These are phyloP conservation scores for Neopestalotiopsis sp. DNA, from an alignment of 2,329 filamentous ascomycete species.

Conservation along the genomic window DNA sequence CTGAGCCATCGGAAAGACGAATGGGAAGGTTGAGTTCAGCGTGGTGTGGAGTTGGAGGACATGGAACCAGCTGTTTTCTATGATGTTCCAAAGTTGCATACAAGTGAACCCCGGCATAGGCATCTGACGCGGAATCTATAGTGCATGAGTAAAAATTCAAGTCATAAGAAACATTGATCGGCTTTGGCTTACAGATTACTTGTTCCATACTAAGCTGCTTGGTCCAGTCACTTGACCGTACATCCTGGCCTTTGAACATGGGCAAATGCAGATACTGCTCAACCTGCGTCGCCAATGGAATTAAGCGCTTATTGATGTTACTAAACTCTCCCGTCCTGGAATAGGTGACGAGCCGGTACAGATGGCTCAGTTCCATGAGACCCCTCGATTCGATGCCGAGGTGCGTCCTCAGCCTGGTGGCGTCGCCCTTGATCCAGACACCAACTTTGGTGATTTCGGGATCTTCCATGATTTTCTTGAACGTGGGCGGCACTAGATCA, in stretches of 20 bases:
- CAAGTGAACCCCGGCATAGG: conserved; percentile 78
- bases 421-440: conserved; percentile 75
- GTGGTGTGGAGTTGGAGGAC: conserved; percentile 71
- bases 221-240: conserved; percentile 79
- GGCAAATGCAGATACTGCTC: conserved; percentile 74
- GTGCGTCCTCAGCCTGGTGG: conserved; percentile 69
- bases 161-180: not conserved
- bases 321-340: conserved; percentile 54
- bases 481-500: conserved; percentile 71
- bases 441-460: conserved; percentile 74
- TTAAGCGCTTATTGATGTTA: conserved; percentile 68
- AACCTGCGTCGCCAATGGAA: conserved; percentile 73
- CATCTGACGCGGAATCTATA: conserved; percentile 78
- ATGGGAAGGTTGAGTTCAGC: conserved; percentile 73
- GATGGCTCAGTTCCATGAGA: conserved; percentile 80
- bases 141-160: not conserved
- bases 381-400: conserved; percentile 69
- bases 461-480: conserved; percentile 76
- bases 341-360: conserved; percentile 79
- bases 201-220: conserved; percentile 65
- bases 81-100: conserved; percentile 74
- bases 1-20: conserved; percentile 51
- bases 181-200: conserved; percentile 64
- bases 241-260: conserved; percentile 72
- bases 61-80: conserved; percentile 68